phyloP scores from a whole-genome alignment of 345 rosid genomes.

The Citrus trifoliata region DNA sequence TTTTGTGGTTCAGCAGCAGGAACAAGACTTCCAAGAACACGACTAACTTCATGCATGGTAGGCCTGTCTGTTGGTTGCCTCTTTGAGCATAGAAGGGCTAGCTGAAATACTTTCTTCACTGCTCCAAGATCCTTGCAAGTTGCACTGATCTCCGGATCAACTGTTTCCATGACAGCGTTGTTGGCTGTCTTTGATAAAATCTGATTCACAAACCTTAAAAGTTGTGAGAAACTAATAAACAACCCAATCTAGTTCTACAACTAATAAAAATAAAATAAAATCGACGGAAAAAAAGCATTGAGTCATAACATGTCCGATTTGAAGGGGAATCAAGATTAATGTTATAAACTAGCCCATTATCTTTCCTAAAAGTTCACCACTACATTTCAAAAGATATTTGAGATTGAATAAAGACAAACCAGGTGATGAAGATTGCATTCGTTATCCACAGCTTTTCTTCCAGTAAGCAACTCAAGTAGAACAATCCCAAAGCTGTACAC shows the following conservation, averaged over 20 bases:
- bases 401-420: slow-evolving; percentile 42
- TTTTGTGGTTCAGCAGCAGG: slow-evolving; percentile 38
- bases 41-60: slow-evolving; percentile 86
- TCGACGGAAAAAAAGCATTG: background rate
- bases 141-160: slow-evolving; percentile 66
- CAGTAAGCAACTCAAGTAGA: slow-evolving; percentile 83
- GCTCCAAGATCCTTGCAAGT: slow-evolving; percentile 78
- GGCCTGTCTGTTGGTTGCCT: slow-evolving; percentile 79
- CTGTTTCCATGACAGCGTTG: slow-evolving; percentile 85
- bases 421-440: slow-evolving; percentile 91
- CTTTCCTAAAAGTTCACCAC: background rate
- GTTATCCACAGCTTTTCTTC: slow-evolving; percentile 86
- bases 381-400: background rate
- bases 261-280: background rate
- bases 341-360: background rate
- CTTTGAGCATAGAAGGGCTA: slow-evolving; percentile 81
- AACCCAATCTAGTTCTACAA: background rate
- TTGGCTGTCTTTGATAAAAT: slow-evolving; percentile 79
- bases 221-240: background rate
- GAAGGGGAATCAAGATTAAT: background rate
- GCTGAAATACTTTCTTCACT: slow-evolving; percentile 88
- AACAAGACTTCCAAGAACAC: slow-evolving; percentile 67
- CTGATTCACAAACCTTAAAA: slow-evolving; percentile 26
- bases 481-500: slow-evolving; percentile 95
- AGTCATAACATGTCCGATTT: background rate